These are phyloP conservation scores for Fusarium sp. DNA, from an alignment of 2,329 filamentous ascomycete species.

Conservation along the genomic window DNA sequence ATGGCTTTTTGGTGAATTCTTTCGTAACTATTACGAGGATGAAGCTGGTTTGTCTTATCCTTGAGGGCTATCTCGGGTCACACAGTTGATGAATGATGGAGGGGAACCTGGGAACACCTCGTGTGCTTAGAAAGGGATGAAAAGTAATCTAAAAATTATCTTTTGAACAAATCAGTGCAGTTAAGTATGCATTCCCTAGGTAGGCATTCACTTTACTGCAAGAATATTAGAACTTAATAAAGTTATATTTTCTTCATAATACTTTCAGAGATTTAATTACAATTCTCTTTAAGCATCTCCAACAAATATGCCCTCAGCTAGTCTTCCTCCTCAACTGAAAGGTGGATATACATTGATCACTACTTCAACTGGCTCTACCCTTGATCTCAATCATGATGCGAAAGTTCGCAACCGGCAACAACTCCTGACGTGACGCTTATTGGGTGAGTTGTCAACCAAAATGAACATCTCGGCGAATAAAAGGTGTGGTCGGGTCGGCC, in stretches of 20 bases:
- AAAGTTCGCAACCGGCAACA: constrained; percentile 7
- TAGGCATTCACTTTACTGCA: not conserved
- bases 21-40: constrained; percentile 26
- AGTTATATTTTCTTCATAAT: not conserved
- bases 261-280: not conserved
- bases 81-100: not conserved
- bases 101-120: not conserved
- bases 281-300: not conserved
- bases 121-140: not conserved
- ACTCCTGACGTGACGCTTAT: not conserved
- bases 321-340: not conserved
- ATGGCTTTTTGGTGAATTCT: not conserved
- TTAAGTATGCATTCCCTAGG: not conserved
- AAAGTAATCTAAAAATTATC: not conserved
- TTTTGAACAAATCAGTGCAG: not conserved
- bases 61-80: not conserved
- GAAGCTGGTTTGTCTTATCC: constrained; percentile 13
- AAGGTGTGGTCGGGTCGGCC: not conserved
- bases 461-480: constrained; percentile 8
- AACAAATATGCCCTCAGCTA: not conserved
- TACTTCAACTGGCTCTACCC: constrained; percentile 17
- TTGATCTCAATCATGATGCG: constrained; percentile 21
- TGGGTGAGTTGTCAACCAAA: constrained; percentile 3
- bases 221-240: not conserved
- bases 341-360: constrained; percentile 21